Evolutionary conservation across 768 basidiomycete genomes (phyloP).

Genomic region (Russula dissimulans): DNA sequence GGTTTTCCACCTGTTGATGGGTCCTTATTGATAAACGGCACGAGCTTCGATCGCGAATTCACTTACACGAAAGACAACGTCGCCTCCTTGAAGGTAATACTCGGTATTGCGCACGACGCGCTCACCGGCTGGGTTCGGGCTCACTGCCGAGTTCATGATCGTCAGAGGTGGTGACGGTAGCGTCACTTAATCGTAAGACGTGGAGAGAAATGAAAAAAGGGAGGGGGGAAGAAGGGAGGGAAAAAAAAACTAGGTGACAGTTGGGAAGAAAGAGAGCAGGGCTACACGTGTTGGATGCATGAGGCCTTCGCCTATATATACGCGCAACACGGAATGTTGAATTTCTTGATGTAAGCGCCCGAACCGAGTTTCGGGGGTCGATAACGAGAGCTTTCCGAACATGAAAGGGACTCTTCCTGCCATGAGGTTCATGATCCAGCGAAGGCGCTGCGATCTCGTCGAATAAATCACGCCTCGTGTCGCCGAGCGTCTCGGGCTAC

Average conservation of each 20-base stretch:
- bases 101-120: conserved; percentile 25
- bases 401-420: not conserved
- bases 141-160: conserved; percentile 17
- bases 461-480: conserved; percentile 8
- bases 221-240: not conserved
- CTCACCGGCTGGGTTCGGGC: conserved; percentile 14
- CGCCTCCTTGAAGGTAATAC: conserved; percentile 48
- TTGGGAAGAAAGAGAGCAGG: conserved; percentile 13
- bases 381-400: not conserved
- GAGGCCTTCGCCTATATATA: conserved; percentile 20
- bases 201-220: not conserved
- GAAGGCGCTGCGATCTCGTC: conserved; percentile 3
- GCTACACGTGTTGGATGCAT: conserved; percentile 20
- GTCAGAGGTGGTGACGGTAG: not conserved
- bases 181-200: conserved; percentile 14
- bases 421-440: conserved; percentile 7
- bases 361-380: conserved; percentile 1
- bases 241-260: conserved; percentile 1
- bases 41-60: not conserved
- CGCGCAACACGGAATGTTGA: conserved; percentile 8
- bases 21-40: not conserved
- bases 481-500: not conserved
- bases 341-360: conserved; percentile 1
- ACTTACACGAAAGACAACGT: conserved; percentile 32
- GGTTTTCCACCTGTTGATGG: conserved; percentile 11